These are phyloP conservation scores for Knufia fluminis DNA, from an alignment of 2,329 filamentous ascomycete genomes.

Conservation along the genomic window DNA sequence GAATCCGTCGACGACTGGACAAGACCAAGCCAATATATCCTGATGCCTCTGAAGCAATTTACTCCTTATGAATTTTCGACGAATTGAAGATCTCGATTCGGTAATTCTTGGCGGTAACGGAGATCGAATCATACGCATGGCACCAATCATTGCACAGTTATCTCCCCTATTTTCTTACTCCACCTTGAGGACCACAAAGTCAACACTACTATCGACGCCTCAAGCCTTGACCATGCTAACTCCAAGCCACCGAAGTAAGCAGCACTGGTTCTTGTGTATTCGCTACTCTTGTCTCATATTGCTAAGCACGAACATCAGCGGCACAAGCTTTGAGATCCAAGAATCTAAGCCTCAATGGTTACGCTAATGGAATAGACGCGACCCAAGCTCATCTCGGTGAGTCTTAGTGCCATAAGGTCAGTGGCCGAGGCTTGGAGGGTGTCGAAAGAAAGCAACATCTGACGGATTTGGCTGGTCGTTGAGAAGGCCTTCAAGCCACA, in stretches of 20 bases:
- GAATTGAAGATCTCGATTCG: background rate
- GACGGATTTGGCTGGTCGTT: background rate
- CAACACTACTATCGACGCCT: conserved; percentile 1
- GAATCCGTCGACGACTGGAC: background rate
- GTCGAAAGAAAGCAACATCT: background rate
- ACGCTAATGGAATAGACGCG: background rate
- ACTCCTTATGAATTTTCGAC: background rate
- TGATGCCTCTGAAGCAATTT: background rate
- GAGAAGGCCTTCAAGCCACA: background rate
- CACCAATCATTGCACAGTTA: background rate
- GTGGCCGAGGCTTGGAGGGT: background rate
- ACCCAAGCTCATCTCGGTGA: background rate
- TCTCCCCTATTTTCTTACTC: no score
- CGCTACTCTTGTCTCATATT: no score
- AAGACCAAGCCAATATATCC: background rate
- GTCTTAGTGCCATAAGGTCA: background rate
- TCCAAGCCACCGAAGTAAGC: background rate
- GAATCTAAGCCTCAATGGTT: no score
- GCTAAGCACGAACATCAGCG: background rate
- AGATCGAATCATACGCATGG: background rate
- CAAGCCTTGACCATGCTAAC: background rate
- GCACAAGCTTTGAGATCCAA: no score
- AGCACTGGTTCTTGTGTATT: no score
- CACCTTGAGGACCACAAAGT: no score
- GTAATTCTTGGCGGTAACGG: background rate